Evolutionary conservation across 2,329 filamentous ascomycete species (phyloP), one percentile per base, ranked within the genome.

Genomic region (Geosmithia putterillii): DNA sequence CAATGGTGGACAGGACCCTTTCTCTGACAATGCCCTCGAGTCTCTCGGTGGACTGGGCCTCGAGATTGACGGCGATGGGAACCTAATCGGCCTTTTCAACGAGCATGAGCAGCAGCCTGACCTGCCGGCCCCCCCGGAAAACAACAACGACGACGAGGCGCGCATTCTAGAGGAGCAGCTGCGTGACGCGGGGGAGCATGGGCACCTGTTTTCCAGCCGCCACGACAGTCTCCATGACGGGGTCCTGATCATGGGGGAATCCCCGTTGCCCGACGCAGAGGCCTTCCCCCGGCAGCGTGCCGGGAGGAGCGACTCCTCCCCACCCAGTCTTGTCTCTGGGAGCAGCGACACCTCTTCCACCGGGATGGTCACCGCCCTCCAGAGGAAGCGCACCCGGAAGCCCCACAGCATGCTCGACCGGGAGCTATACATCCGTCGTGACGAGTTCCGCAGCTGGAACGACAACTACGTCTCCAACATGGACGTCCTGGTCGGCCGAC

Each of bases 381-480:
- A 54, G 47, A 9, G 58, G 55, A 8, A 32, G 10, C 4, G 28
- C 10, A 32, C 5, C 53, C 42, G 10, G 44, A 42, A 36, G 37
- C 15, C 48, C 10, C 40, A 55, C 14, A 44, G 39, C 14, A 56
- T 63, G 52, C 12, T 62, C 6, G 63, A 66, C 40, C 17, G 48
- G 10, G 45, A 41, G 45, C 61, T 61, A 15, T 55, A 58, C 17
- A 22, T 74, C 9, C 52, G 63, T 9, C 52, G 59, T 45, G 51
- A 48, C 12, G 57, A 62, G 42, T 54, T 70, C 40, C 61, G 58
- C 44, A 44, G 48, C 5, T 74, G 70, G 71, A 53, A 58, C 42
- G 44, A 49, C 1, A 52, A 68, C 36, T 75, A 76, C 44, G 46
- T 65, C 7, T 48, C 57, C 10, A 81, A 79, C 49, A 88, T 86